Evolutionary conservation across 495 filamentous ascomycete genomes (phyloP).

Genomic region (Neurospora intermedia): DNA sequence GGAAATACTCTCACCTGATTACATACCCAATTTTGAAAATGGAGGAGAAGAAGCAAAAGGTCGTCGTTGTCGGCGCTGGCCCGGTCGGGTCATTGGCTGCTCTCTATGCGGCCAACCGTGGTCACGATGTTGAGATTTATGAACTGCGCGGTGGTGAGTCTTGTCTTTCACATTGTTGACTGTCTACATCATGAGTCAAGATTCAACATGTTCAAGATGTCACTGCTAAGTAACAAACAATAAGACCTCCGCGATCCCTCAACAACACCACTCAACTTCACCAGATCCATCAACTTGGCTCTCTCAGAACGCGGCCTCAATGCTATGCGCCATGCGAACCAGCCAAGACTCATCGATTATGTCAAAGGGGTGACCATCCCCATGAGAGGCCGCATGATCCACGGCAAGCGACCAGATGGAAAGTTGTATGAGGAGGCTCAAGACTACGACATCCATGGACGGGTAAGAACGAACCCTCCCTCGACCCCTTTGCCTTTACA

Average conservation of each 20-base stretch:
- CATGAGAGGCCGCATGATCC: constrained; percentile 97
- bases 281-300: constrained; percentile 94
- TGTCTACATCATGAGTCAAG: background rate
- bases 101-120: constrained; percentile 79
- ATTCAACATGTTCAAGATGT: background rate
- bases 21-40: background rate
- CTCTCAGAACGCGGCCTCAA: constrained; percentile 91
- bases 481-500: background rate
- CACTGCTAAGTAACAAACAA: background rate
- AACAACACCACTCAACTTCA: constrained; percentile 87
- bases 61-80: constrained; percentile 79
- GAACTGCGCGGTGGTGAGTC: constrained; percentile 80
- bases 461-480: constrained; percentile 43
- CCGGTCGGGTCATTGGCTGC: constrained; percentile 88
- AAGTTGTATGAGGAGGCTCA: constrained; percentile 68
- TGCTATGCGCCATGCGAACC: constrained; percentile 58
- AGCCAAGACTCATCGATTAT: constrained; percentile 55
- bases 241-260: constrained; percentile 76
- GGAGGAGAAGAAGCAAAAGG: constrained; percentile 44
- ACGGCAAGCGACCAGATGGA: constrained; percentile 54
- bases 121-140: constrained; percentile 86
- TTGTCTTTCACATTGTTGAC: background rate
- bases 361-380: constrained; percentile 72
- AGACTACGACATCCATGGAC: constrained; percentile 80
- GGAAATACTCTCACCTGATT: background rate